Conservation (phyloP, 768 basidiomycete species). For the Daedaleopsis sinensis region DNA sequence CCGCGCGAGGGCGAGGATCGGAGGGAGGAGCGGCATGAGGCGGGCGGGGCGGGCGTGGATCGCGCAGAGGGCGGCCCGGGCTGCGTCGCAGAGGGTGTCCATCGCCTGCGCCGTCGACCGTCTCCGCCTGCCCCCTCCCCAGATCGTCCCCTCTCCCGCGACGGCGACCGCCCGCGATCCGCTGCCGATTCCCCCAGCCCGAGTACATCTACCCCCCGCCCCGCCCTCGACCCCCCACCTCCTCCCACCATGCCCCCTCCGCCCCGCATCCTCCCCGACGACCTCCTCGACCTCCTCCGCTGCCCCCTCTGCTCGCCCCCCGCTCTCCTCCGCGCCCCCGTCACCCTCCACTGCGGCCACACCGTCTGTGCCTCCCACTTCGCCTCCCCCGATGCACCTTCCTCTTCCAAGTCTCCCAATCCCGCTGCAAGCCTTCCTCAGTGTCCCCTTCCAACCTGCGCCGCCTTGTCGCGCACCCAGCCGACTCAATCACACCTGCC, state of each 20-base stretch:
- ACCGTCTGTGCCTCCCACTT: slow-evolving; percentile 62
- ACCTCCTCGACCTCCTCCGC: slow-evolving; percentile 42
- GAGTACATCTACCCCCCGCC: slow-evolving; percentile 9
- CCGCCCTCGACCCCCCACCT: neutral
- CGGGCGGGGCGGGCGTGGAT: slow-evolving; percentile 11
- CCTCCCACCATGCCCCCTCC: neutral
- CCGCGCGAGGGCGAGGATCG: slow-evolving; percentile 14
- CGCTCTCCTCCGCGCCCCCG: slow-evolving; percentile 44
- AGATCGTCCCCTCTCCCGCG: neutral
- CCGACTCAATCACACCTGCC: slow-evolving; percentile 19
- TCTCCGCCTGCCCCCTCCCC: slow-evolving; percentile 4
- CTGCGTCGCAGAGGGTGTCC: neutral
- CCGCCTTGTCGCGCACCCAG: slow-evolving; percentile 10
- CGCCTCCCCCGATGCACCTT: slow-evolving; percentile 10
- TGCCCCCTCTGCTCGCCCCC: slow-evolving; percentile 57
- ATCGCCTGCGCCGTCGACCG: slow-evolving; percentile 1
- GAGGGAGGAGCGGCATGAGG: slow-evolving; percentile 19
- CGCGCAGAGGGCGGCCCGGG: slow-evolving; percentile 1
- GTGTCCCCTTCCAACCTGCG: slow-evolving; percentile 43
- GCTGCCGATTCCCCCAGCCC: neutral
- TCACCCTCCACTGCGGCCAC: slow-evolving; percentile 81
- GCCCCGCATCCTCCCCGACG: slow-evolving; percentile 22
- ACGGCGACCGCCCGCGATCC: slow-evolving; percentile 2
- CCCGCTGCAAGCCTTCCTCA: slow-evolving; percentile 17
- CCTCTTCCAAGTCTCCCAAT: slow-evolving; percentile 17